Conservation (phyloP, 1,139 yeast genomes). For the Saccharomyces hybrid region DNA sequence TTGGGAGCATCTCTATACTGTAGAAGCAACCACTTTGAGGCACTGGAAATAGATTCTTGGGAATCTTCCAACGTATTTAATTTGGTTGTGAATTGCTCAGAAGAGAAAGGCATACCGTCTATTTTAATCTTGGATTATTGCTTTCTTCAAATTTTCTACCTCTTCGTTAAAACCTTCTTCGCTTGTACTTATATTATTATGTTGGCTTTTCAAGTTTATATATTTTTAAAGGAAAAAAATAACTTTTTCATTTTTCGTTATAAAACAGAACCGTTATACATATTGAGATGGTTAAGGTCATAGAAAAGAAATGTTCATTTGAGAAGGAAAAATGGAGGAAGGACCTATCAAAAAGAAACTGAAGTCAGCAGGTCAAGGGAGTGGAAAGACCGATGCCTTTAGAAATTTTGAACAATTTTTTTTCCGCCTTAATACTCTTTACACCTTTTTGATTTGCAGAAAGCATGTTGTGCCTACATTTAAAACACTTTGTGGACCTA, state of each 20-base stretch:
- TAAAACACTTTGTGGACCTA: conserved; percentile 41
- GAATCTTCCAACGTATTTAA: conserved; percentile 61
- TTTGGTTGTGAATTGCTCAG: conserved; percentile 50
- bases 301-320: not conserved
- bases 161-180: not conserved
- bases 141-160: not conserved
- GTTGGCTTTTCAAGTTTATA: not conserved
- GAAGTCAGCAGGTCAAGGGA: not conserved
- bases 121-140: not conserved
- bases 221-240: not conserved
- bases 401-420: conserved; percentile 38
- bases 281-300: not conserved
- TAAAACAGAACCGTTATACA: not conserved
- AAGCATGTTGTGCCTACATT: conserved; percentile 51
- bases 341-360: not conserved
- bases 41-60: conserved; percentile 81
- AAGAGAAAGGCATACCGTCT: conserved; percentile 14
- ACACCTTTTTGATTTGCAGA: conserved; percentile 47
- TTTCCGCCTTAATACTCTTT: conserved; percentile 45
- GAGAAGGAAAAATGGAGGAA: not conserved
- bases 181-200: not conserved
- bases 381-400: conserved; percentile 12
- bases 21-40: conserved; percentile 78
- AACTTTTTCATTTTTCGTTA: not conserved
- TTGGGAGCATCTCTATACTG: conserved; percentile 60